Base-by-base conservation (phyloP, 129 eudicot genomes). In the Artemisia argyi region DNA sequence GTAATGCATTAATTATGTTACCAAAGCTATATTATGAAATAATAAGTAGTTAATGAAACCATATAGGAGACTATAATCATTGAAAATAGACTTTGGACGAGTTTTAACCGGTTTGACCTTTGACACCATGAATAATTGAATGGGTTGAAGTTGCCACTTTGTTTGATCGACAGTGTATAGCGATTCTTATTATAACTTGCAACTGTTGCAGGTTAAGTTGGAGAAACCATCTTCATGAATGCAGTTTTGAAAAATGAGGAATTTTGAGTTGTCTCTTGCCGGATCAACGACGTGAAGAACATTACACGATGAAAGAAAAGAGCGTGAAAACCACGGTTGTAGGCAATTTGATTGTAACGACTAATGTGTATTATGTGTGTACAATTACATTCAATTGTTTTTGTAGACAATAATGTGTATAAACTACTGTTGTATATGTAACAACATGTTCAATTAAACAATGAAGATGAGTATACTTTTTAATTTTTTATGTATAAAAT, bases 161-260 rank as follows among this genome's bases (percentile, higher is more conserved):
- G 8, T 10, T 16, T 7, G 24, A 11, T 20, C 7, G 19, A 54
- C 22, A 16, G 22, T 16, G 11, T 51, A 26, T n/a, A 51, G 9
- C 15, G 4, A 22, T 5, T 48, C 58, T 66, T 5, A 4, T 11
- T 30, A 30, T 30, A 30, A 30, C 35, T 30, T 3, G 35, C 10
- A 59, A 70, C 7, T 54, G 44, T 72, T 71, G 68, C 72, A 78
- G 82, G 77, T 78, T 67, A 71, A 78, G 77, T 42, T 47, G 77
- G 72, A 78, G 65, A 71, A 78, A 46, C 13, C 61, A 5, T 44
- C 82, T 63, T 63, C 73, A 44, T 78, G 71, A 78, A 17, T 15
- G n/a, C n/a, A 7, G 61, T 8, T 53, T 64, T 51, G 3, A 19
- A 35, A 30, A 3, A 57, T 18, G 50, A 75, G 44, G 58, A 55